Conservation (phyloP, 2,329 filamentous ascomycete species). For the Pestalotiopsis sp. region DNA sequence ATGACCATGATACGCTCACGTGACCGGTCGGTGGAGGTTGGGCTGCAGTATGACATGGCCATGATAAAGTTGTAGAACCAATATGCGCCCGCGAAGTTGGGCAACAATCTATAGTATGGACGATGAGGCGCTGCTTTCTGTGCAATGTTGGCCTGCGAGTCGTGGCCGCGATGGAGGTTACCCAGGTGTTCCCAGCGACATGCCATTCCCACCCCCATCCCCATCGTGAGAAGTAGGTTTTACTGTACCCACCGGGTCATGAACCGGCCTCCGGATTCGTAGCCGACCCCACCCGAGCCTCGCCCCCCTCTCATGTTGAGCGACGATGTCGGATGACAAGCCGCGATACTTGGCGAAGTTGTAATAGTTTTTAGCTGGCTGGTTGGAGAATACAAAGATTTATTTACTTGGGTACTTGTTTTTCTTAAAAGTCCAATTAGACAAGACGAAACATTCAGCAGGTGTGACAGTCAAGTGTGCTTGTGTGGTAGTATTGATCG, state of each 20-base stretch:
- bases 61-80: not conserved
- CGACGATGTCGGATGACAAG: not conserved
- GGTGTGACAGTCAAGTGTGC: not conserved
- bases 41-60: not conserved
- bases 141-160: not conserved
- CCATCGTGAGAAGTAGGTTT: not conserved
- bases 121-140: not conserved
- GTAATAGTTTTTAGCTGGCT: not conserved
- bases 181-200: not conserved
- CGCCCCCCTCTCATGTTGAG: not conserved
- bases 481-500: not conserved
- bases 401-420: not conserved
- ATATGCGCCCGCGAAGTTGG: not conserved
- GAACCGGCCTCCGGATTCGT: not conserved
- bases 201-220: no score
- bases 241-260: not conserved
- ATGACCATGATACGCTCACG: conserved; percentile 2
- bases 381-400: not conserved
- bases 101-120: not conserved
- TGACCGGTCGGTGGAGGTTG: not conserved
- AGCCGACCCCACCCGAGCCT: not conserved
- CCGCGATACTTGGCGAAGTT: not conserved
- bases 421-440: not conserved
- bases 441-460: not conserved
- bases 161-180: not conserved